Evolutionary conservation across 116 monocot species (phyloP), one percentile per base, ranked within the genome.

Genomic region (Cymodocea nodosa): DNA sequence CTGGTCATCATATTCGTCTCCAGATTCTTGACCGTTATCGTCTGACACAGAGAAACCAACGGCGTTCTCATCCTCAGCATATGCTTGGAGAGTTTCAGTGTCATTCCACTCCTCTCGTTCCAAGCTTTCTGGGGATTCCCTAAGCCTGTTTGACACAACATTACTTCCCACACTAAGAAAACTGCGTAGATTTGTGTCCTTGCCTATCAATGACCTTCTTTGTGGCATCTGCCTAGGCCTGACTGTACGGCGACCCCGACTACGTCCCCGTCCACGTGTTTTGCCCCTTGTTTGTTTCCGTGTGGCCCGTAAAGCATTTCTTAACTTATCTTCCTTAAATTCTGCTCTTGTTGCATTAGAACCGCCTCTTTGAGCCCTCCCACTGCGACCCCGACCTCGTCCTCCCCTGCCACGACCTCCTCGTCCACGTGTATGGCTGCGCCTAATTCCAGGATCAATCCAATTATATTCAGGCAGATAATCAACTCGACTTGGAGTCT

Each of bases 1-100:
- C 53, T 75, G 82, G 18, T 84, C 89, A 70, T 87, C 89, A 63
- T 79, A 94, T 52, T 85, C 92, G 69, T 90, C 87, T 10, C 66
- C 87, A 20, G 77, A 90, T 57, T 69, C 69, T 35, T 77, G 80
- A 23, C 68, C 77, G 44, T 87, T 78, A 13, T 79, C 90, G 39
- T 85, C 88, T 13, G 78, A 88, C 52, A 74, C 74, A 17, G 75
- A 88, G 5, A 59, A 52, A 0, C 63, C 76, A 17, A 35, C 61
- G 61, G 76, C 76, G 67, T 81, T 79, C 15, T 86, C 83, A 36
- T 89, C 86, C 58, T 84, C 82, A 25, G 59, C 73, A 53, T 72
- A 87, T 30, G 54, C 17, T 48, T 52, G 69, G 39, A 75, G 64
- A 2, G 68, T 77, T 39, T 68, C 76, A 51, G 34, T 35, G 3